phyloP scores from a whole-genome alignment of 1,139 yeast species.

The Debaryomyces psychrophilus region DNA sequence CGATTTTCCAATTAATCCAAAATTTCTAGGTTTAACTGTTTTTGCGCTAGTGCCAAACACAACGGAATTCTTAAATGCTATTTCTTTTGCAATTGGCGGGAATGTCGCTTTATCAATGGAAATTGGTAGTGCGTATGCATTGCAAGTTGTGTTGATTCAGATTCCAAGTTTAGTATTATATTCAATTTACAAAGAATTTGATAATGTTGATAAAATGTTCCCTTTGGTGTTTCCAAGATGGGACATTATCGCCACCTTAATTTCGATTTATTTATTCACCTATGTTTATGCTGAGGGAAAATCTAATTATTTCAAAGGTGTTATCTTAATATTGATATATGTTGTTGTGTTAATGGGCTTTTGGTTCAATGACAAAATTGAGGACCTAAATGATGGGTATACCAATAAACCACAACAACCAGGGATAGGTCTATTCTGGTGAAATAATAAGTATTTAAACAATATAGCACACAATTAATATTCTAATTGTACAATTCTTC shows the following conservation, averaged over 20 bases:
- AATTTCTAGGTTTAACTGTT: constrained; percentile 87
- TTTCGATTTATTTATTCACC: constrained; percentile 86
- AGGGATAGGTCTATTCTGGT: not conserved
- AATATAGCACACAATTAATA: too few species aligned
- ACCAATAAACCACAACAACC: not conserved
- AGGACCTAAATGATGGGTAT: constrained; percentile 38
- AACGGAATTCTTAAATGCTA: constrained; percentile 95
- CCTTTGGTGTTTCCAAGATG: constrained; percentile 91
- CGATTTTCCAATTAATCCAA: constrained; percentile 79
- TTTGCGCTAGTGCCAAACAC: constrained; percentile 97
- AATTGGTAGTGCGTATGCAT: constrained; percentile 95
- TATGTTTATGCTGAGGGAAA: constrained; percentile 97
- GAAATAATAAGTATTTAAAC: not conserved
- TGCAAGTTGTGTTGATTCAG: constrained; percentile 94
- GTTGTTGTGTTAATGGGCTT: constrained; percentile 80
- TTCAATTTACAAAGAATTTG: constrained; percentile 54
- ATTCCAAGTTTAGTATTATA: constrained; percentile 87
- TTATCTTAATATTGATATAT: constrained; percentile 80
- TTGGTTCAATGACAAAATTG: constrained; percentile 59
- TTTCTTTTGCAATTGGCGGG: constrained; percentile 94
- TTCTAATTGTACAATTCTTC: too few species aligned
- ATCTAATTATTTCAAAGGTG: constrained; percentile 93
- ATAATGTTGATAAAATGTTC: constrained; percentile 57
- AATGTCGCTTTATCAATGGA: constrained; percentile 96
- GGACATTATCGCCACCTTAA: constrained; percentile 87